Evolutionary conservation across 768 basidiomycete genomes (phyloP), one percentile per base, ranked within the genome.

Genomic region (Baorangia bicolor): DNA sequence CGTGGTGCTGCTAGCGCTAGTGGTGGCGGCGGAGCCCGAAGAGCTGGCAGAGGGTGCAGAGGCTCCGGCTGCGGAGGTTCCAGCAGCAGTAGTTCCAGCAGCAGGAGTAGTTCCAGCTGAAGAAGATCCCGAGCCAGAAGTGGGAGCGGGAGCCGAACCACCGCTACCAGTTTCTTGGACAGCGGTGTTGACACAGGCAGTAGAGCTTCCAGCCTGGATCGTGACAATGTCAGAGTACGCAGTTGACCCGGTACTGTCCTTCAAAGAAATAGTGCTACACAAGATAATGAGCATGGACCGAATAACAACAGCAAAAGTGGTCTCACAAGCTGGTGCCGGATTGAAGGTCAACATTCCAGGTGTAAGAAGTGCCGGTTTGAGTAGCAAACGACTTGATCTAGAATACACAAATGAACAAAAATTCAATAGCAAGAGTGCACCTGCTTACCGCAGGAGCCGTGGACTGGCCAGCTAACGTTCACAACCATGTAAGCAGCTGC

Each of bases 331-430:
- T 55, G 16, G 78, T 78, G 23, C 76, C 77, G 2, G 69, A 42
- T 0, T 61, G 57, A 11, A 88, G 61, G 62, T 86, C 76, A 38
- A 82, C 83, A 8, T 33, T 63, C 87, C 87, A 90, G 6, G 85
- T 85, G 55, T 73, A 61, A 41, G 60, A 65, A 8, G 63, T 79
- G 0, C 75, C 80, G 12, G 58, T 60, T 59, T 80, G 78, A 3
- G 69, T 48, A 11, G 79, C 74, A 64, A 88, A 87, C 20, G 74
- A 60, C 69, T 82, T 80, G 47, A 86, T 51, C 88, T 90, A 49
- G 8, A 48, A 34, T 18, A 53, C 58, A 43, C 62, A 59, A 11
- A 43, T 62, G 33, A 50, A 23, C 6, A 7, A 35, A 33, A 31
- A 31, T 62, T n/a, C 38, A 52, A 41, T n/a, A 46, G 1, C 4